These are phyloP conservation scores for Penicillium cosmopolitanum DNA, from an alignment of 495 filamentous ascomycete species.

Conservation along the genomic window DNA sequence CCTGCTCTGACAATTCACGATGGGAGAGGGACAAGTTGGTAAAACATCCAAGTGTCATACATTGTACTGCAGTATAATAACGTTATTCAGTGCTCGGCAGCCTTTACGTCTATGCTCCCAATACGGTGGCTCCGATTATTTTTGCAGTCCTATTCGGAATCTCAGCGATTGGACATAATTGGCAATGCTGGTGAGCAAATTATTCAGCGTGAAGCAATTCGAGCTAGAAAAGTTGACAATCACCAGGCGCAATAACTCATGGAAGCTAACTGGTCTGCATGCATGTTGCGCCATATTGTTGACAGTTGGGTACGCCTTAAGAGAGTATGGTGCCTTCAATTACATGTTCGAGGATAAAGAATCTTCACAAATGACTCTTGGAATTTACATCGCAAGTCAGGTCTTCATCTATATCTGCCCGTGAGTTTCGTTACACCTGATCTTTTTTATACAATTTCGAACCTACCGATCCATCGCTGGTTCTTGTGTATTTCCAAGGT, in stretches of 20 bases:
- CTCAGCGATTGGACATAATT: constrained; percentile 55
- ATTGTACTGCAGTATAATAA: neutral
- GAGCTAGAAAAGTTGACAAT: neutral
- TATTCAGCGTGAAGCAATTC: neutral
- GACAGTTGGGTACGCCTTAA: constrained; percentile 53
- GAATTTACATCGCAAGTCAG: constrained; percentile 55
- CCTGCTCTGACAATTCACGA: neutral
- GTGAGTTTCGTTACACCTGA: constrained; percentile 38
- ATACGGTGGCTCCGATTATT: constrained; percentile 62
- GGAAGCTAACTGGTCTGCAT: constrained; percentile 45
- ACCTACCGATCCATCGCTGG: neutral
- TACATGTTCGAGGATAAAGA: constrained; percentile 43
- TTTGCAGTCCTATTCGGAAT: constrained; percentile 57
- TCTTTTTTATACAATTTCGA: neutral
- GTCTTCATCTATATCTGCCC: constrained; percentile 57
- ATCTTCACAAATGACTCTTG: constrained; percentile 21
- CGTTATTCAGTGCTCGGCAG: constrained; percentile 26
- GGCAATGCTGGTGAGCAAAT: constrained; percentile 56
- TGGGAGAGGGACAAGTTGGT: neutral
- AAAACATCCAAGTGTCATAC: neutral
- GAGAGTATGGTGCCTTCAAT: constrained; percentile 44
- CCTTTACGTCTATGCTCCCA: constrained; percentile 66
- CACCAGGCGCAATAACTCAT: constrained; percentile 34
- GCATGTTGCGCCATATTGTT: constrained; percentile 38
- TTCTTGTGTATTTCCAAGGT: neutral